Conservation (phyloP, 768 basidiomycete genomes). For the Phylloporus arenicola region DNA sequence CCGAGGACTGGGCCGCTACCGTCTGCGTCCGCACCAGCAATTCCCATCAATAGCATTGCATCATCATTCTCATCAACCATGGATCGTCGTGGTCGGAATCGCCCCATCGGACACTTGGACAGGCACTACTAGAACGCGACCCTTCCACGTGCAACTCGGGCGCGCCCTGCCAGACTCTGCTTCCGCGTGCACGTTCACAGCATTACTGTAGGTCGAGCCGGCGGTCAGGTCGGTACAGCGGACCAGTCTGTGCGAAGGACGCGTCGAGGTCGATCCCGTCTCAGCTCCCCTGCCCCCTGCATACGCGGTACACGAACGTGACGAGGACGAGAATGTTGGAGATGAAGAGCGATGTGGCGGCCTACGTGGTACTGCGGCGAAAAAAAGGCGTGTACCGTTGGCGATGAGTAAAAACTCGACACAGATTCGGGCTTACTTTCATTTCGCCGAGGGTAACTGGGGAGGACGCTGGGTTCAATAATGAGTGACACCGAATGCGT, state of each 20-base stretch:
- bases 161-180: neutral
- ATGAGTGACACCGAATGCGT: conserved; percentile 2
- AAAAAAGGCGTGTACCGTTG: neutral
- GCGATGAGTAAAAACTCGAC: neutral
- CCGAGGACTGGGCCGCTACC: neutral
- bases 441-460: neutral
- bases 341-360: conserved; percentile 5
- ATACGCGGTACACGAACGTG: conserved; percentile 5
- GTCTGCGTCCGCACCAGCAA: neutral
- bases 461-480: neutral
- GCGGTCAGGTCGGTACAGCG: neutral
- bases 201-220: neutral
- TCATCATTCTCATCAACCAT: neutral
- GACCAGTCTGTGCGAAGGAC: neutral
- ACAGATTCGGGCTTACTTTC: neutral
- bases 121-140: neutral
- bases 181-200: neutral
- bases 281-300: neutral
- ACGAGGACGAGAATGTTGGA: conserved; percentile 9
- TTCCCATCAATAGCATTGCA: neutral
- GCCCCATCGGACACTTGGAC: neutral
- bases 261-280: neutral
- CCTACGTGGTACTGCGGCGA: neutral
- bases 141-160: neutral
- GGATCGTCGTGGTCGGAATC: neutral